Base-by-base conservation (phyloP, 768 basidiomycete genomes). In the Lactarius quietus region DNA sequence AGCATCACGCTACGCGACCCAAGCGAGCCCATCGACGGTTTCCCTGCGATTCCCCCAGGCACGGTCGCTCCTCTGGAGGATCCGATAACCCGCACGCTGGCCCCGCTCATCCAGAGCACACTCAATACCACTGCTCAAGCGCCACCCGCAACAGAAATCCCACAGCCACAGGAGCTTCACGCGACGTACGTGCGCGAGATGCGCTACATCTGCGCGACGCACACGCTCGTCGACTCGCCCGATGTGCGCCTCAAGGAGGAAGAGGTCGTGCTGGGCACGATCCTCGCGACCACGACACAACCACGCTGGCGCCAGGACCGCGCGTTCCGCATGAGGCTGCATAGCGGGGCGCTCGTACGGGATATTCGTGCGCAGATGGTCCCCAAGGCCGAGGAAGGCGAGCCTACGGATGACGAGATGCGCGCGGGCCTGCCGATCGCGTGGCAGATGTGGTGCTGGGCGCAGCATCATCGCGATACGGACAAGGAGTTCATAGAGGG, bases 221-320 rank as follows among this genome's bases (percentile, higher is more conserved):
- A 90, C 71, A 84, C 86, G 0, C 74, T 92, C 14, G 84, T 87
- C 10, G 81, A 82, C 60, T 75, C 78, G 10, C 80, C 85, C 1
- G 84, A 82, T 10, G 78, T 78, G 9, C 80, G 80, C 35, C 78
- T 93, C 38, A 74, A 79, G 7, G 92, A 93, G 71, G 86, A 88
- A 57, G 92, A 93, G 70, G 80, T 92, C 28, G 86, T 91, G 1
- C 75, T 86, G 35, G 90, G 90, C 23, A 86, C 87, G 0, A 93
- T 93, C 63, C 75, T 91, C 52, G 88, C 85, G 1, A 86, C 86
- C 65, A 90, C 87, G 70, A 76, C 83, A 1, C 84, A 91, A 68
- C 80, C 79, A 63, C 76, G 85, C 38, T 87, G 82, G 80, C 78
- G 89, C 64, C 80, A 73, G 33, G 83, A 84, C 66, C 80, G 88